Percentiles rank a stretch among this genome's conserved stretches.
Conservation (phyloP, 176 grass and related monocot genomes). For the Ensete ventricosum region DNA sequence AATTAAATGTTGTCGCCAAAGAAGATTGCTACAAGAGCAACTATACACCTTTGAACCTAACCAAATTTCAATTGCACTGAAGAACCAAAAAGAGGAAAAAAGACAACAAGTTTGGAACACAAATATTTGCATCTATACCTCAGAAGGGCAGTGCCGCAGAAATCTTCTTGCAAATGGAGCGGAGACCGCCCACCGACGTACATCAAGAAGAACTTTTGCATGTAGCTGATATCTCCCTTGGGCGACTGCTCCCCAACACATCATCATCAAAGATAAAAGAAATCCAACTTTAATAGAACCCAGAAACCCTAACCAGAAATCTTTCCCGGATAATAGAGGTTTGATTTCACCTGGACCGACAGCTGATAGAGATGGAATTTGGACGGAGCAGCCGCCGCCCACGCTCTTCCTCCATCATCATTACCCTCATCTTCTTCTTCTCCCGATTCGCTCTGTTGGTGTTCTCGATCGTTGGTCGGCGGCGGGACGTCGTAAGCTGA, state of each 20-base stretch:
- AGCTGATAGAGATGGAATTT: conserved; percentile 86
- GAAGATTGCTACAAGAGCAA: too few relatives aligned
- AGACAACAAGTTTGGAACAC: not conserved
- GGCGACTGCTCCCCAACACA: conserved; percentile 41
- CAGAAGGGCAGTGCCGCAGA: conserved; percentile 89
- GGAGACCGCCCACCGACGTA: conserved; percentile 67
- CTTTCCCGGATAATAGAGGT: not conserved
- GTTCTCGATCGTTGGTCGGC: conserved; percentile 20
- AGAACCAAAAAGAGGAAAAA: too few relatives aligned
- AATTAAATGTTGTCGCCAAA: not conserved
- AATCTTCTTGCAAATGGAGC: conserved; percentile 80
- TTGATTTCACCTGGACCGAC: conserved; percentile 56
- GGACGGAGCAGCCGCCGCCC: conserved; percentile 30
- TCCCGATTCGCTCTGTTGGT: conserved; percentile 19
- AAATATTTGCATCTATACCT: conserved; percentile 22
- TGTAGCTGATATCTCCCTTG: conserved; percentile 81
- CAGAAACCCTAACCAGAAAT: not conserved
- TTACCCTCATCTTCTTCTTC: conserved; percentile 22
- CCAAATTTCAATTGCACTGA: too few relatives aligned
- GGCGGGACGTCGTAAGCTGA: conserved; percentile 35
- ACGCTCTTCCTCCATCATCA: conserved; percentile 13
- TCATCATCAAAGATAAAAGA: not conserved
- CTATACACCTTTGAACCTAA: too few relatives aligned
- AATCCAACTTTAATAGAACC: not conserved
- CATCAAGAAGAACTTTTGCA: conserved; percentile 88